Base-by-base conservation (phyloP, 2,329 filamentous ascomycete species). In the Calcarisporium arbuscula region DNA sequence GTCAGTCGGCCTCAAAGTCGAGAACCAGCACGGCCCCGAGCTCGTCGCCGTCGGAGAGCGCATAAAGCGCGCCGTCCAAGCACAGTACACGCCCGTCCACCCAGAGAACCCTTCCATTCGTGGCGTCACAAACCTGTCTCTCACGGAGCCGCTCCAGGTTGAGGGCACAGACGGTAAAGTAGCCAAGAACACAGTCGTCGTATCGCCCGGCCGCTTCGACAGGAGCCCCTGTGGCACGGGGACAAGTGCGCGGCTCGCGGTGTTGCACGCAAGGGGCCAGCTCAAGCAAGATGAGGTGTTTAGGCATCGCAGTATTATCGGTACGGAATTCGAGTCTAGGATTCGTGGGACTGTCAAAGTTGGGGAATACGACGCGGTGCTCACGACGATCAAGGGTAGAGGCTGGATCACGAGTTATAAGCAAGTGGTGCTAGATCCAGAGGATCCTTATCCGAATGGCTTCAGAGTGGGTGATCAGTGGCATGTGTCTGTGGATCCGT, bases 401-500 rank as follows among this genome's bases (percentile, higher is more conserved):
- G 65, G 56, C 3, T 69, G 66, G 65, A 62, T 69, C 30, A 67
- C 64, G 0, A 54, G 61, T 17, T 62, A 58, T 40, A 64, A 65
- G 41, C 57, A 66, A 34, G 49, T 61, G 4, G 50, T 65, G n/a
- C 41, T 69, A 9, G 64, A 68, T 36, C 54, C 60, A 2, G 53
- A 53, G 1, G 65, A 68, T 45, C 65, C 65, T 0, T 68, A 64
- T 38, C 65, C 62, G 8, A 40, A 50, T 11, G 60, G 59, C 3
- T 65, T 44, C 31, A 9, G 22, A 14, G 22, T 25, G 10, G 22
- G 22, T 25, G 22, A 25, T 14, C 22, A 25, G 22, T 25, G 22
- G 22, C 22, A 25, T 25, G 14, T 25, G 22, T 25, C 22, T 25
- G 22, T 25, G 10, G 22, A 25, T 25, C 22, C 22, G 4, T 25